phyloP scores from a whole-genome alignment of 2,329 filamentous ascomycete genomes.

The Venturia asperata region DNA sequence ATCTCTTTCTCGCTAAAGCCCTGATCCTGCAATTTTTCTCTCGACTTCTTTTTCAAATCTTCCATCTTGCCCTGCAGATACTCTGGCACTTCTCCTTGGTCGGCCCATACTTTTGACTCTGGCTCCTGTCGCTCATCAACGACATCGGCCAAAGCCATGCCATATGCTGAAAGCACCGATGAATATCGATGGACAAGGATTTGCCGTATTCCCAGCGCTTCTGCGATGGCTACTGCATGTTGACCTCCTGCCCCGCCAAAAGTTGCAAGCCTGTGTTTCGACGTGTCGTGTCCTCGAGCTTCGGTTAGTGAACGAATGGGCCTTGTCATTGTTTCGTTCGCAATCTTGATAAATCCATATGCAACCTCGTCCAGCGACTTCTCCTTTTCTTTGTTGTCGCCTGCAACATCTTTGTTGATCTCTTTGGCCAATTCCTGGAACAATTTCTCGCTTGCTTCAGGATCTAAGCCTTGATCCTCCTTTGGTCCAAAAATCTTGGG shows the following conservation, averaged over 20 bases:
- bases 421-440: slow-evolving; percentile 69
- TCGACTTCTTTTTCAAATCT: slow-evolving; percentile 70
- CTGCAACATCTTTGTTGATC: slow-evolving; percentile 68
- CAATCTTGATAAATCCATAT: slow-evolving; percentile 81
- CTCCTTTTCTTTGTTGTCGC: slow-evolving; percentile 47
- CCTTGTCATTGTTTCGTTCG: slow-evolving; percentile 85
- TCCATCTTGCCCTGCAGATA: slow-evolving; percentile 68
- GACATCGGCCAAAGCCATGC: slow-evolving; percentile 87
- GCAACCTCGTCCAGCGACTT: slow-evolving; percentile 81
- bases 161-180: slow-evolving; percentile 82
- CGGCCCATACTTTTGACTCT: slow-evolving; percentile 52
- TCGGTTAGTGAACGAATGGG: slow-evolving; percentile 88
- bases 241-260: slow-evolving; percentile 91
- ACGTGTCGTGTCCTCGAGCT: slow-evolving; percentile 85
- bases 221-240: slow-evolving; percentile 84
- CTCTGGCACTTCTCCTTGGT: slow-evolving; percentile 48
- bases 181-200: slow-evolving; percentile 84
- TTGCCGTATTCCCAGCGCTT: slow-evolving; percentile 74
- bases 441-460: slow-evolving; percentile 64
- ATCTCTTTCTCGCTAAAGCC: slow-evolving; percentile 71
- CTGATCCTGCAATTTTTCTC: slow-evolving; percentile 60
- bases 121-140: slow-evolving; percentile 86
- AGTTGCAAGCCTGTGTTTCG: slow-evolving; percentile 80
- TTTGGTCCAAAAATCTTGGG: slow-evolving; percentile 91
- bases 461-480: slow-evolving; percentile 73